phyloP scores from a whole-genome alignment of 2,329 filamentous ascomycete species.

The Colletotrichum sp. region DNA sequence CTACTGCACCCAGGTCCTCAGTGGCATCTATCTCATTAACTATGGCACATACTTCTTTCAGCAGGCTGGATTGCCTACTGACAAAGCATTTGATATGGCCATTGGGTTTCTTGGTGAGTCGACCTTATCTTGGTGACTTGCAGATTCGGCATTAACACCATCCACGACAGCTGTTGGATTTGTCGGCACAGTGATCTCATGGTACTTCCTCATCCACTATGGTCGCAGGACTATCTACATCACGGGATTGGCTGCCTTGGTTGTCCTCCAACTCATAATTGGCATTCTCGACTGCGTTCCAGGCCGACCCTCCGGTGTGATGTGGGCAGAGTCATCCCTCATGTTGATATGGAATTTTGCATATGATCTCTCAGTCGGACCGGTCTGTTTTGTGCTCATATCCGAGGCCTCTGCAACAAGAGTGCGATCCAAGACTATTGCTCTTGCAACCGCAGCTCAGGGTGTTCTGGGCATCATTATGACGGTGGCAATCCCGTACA shows the following conservation, averaged over 20 bases:
- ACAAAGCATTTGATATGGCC: conserved; percentile 44
- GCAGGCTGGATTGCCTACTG: conserved; percentile 44
- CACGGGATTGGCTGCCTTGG: conserved; percentile 40
- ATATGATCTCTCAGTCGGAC: conserved; percentile 42
- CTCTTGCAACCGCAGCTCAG: conserved; percentile 47
- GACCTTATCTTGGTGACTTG: not conserved
- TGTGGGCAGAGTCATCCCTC: conserved; percentile 54
- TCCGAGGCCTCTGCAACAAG: conserved; percentile 54
- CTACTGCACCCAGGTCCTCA: conserved; percentile 69
- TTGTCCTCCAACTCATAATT: conserved; percentile 44
- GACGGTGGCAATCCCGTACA: conserved; percentile 31
- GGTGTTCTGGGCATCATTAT: conserved; percentile 40
- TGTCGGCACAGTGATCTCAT: conserved; percentile 45
- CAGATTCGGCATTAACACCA: conserved; percentile 39
- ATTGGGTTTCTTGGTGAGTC: conserved; percentile 45
- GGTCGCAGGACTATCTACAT: conserved; percentile 49
- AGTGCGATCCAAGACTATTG: conserved; percentile 49
- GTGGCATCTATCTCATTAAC: conserved; percentile 67
- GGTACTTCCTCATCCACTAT: conserved; percentile 44
- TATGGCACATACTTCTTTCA: conserved; percentile 64
- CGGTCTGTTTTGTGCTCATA: conserved; percentile 51
- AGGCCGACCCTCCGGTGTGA: conserved; percentile 38
- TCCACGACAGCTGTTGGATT: conserved; percentile 55
- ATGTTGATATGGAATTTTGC: conserved; percentile 46
- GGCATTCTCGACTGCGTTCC: conserved; percentile 51